These are phyloP conservation scores for Lindgomyces ingoldianus DNA, from an alignment of 495 filamentous ascomycete species.

Conservation along the genomic window DNA sequence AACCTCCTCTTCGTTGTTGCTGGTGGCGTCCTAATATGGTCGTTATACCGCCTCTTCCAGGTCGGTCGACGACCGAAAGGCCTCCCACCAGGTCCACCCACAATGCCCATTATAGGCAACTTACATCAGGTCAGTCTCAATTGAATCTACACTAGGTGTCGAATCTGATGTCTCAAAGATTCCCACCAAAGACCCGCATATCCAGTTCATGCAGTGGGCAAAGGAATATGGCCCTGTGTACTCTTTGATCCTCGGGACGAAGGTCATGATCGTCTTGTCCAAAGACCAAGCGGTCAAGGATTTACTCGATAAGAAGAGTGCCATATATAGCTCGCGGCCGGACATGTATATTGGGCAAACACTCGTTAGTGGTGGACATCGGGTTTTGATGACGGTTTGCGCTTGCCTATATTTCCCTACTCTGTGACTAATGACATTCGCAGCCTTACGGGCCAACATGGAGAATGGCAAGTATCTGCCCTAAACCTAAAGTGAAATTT, in stretches of 20 bases:
- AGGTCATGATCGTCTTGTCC: constrained; percentile 39
- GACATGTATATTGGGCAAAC: constrained; percentile 28
- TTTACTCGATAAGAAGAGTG: constrained; percentile 43
- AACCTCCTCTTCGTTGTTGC: neutral
- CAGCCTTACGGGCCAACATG: constrained; percentile 46
- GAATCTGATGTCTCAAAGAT: constrained; percentile 2
- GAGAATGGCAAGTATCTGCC: constrained; percentile 28
- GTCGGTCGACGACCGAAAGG: constrained; percentile 42
- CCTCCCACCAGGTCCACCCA: constrained; percentile 47
- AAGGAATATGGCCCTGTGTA: constrained; percentile 47
- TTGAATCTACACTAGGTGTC: neutral
- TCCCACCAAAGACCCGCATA: constrained; percentile 14
- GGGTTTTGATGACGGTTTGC: constrained; percentile 31
- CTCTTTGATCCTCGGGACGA: constrained; percentile 38
- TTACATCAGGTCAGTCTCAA: constrained; percentile 4
- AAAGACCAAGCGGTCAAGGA: constrained; percentile 44
- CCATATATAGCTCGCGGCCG: constrained; percentile 42
- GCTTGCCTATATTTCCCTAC: constrained; percentile 9
- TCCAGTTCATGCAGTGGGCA: constrained; percentile 46
- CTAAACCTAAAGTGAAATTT: too few species aligned
- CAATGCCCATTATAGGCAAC: constrained; percentile 13
- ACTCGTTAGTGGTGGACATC: constrained; percentile 8
- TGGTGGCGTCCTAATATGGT: neutral
- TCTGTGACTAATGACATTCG: constrained; percentile 23
- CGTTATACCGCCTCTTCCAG: constrained; percentile 17